Base-by-base conservation (phyloP, 108 stramenopile species). In the Epipyxis sp. region DNA sequence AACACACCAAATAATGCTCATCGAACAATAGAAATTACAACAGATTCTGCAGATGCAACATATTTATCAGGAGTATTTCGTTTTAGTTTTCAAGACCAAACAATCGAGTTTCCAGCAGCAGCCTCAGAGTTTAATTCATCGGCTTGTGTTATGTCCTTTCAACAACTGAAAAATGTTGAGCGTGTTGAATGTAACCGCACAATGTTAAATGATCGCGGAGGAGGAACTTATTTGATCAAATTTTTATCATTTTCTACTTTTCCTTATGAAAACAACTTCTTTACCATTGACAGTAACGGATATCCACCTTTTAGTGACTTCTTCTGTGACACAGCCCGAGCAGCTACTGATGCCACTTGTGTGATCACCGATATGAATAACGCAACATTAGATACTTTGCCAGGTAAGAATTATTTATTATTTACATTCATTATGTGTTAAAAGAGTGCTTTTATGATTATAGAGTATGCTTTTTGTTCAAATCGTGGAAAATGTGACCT, bases 391-490 rank as follows among this genome's bases (percentile, higher is more conserved):
- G 41, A 42, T 10, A 57, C 44, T 27, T 54, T 34, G 41, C 44
- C 71, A 27, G n/a, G n/a, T n/a, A n/a, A n/a, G n/a, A n/a, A n/a
- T n/a, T n/a, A n/a, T n/a, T n/a, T n/a, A n/a, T n/a, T n/a, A n/a
- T n/a, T n/a, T n/a, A n/a, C n/a, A n/a, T n/a, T n/a, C n/a, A n/a
- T n/a, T n/a, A n/a, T n/a, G n/a, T n/a, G n/a, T n/a, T n/a, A n/a
- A n/a, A n/a, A n/a, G n/a, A n/a, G n/a, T n/a, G n/a, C n/a, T n/a
- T n/a, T n/a, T n/a, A n/a, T n/a, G n/a, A n/a, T 34, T 42, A 13
- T 42, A 27, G 71, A 74, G 43, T 74, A 74, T 42, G 71, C 71
- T 27, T 74, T 13, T 42, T 74, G 71, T 42, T 54, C 46, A 3
- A 74, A 74, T 37, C 44, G 71, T 32, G 71, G 71, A 27, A 34